phyloP scores from a whole-genome alignment of 2,329 filamentous ascomycete genomes.

The Colletotrichum noveboracense region DNA sequence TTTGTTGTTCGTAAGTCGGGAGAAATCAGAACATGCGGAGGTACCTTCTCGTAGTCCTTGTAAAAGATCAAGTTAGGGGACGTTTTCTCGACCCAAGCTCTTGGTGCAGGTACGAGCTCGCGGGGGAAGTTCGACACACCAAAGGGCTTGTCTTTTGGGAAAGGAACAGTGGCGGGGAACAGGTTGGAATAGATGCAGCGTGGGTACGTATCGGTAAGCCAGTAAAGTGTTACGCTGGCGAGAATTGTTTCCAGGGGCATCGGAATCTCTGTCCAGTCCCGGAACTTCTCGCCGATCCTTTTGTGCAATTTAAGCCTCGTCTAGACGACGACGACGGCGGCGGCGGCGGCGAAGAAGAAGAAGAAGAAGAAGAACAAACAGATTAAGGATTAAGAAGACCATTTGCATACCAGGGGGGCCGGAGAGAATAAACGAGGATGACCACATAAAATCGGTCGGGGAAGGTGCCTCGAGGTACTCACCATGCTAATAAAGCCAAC shows the following conservation, averaged over 20 bases:
- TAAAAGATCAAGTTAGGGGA: background rate
- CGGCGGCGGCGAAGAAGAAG: no score
- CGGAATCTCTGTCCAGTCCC: slow-evolving; percentile 50
- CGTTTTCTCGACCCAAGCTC: background rate
- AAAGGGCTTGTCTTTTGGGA: background rate
- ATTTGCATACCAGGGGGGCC: background rate
- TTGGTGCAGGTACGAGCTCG: background rate
- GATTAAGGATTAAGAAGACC: fast-evolving
- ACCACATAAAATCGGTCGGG: fast-evolving
- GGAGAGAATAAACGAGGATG: fast-evolving
- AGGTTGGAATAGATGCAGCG: slow-evolving; percentile 56
- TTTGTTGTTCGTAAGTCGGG: no score
- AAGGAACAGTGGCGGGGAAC: background rate
- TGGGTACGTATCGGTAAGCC: slow-evolving; percentile 55
- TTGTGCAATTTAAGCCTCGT: background rate
- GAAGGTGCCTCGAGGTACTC: background rate
- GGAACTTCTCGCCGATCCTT: slow-evolving; percentile 61
- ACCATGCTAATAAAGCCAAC: background rate
- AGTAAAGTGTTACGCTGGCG: slow-evolving; percentile 56
- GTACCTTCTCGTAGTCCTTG: background rate
- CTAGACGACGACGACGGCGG: fast-evolving
- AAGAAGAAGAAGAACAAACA: no score
- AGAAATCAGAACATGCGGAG: background rate
- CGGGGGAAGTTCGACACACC: background rate
- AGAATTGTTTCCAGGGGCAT: slow-evolving; percentile 48